Evolutionary conservation across 352 stramenopile genomes (phyloP), one percentile per base, ranked within the genome.

Genomic region (Globisporangium canariense): DNA sequence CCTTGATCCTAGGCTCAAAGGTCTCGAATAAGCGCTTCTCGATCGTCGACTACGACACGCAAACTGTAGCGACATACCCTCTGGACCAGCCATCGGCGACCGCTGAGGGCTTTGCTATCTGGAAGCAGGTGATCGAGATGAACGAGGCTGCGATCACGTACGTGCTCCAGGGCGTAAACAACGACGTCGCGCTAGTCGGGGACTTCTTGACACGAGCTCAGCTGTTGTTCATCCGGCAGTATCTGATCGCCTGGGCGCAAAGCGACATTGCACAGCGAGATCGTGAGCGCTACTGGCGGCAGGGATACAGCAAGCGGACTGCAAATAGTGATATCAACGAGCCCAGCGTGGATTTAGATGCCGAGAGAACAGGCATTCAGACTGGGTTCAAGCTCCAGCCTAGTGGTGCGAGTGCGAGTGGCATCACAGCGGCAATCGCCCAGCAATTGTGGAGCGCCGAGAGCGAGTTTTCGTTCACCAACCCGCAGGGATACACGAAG

Each of bases 41-140:
- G 2, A 68, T 93, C 20, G 71, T 93, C 1, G 81, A 90, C 53
- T 90, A 91, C 46, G 74, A 89, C 18, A 22, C 69, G 0, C 22
- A 34, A 28, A 62, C 61, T 34, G 60, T 62, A 22, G 68, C 69
- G 8, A 58, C 62, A 16, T 74, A 77, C 22, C 51, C 64, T 0
- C 49, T 84, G 10, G 66, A 74, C 13, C 32, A 59, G n/a, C 68
- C 71, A 0, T 71, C 69, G 1, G 56, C 65, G 4, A 88, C 79
- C 0, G 77, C 78, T 0, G 65, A 71, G 1, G 84, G 81, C 2
- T 93, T 93, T 58, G 81, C 68, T 22, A 88, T 93, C 50, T 93
- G 84, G 84, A 91, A 91, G 28, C 77, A 87, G 55, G 76, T 90
- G 28, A 81, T 93, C 45, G 75, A 76, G 4, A 73, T 91, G 53